Evolutionary conservation across 2,329 filamentous ascomycete species (phyloP).

Genomic region (Colletotrichum abscissum): DNA sequence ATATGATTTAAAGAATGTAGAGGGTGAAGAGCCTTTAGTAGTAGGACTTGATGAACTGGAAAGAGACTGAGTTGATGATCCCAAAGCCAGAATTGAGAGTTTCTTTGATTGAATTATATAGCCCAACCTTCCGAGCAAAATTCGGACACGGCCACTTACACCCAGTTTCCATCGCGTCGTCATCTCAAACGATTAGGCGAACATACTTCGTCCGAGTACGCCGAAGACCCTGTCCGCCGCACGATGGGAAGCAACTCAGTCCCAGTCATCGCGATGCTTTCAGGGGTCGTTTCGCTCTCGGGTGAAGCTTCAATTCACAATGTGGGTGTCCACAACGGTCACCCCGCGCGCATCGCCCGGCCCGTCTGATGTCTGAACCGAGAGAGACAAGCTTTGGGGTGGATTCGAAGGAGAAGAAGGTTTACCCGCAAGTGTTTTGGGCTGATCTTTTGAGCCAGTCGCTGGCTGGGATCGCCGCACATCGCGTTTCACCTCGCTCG

Average conservation of each 20-base stretch:
- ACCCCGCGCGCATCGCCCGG: not conserved
- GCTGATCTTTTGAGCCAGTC: slow-evolving; percentile 18
- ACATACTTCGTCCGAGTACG: slow-evolving; percentile 1
- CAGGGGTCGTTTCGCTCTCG: slow-evolving; percentile 9
- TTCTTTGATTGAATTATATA: slow-evolving; percentile 10
- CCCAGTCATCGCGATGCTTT: not conserved
- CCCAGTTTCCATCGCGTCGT: slow-evolving; percentile 2
- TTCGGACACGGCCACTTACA: not conserved
- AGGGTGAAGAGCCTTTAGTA: not conserved
- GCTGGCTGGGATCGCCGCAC: slow-evolving; percentile 6
- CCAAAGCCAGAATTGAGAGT: fast-evolving
- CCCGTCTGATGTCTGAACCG: slow-evolving; percentile 15
- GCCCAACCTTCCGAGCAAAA: not conserved
- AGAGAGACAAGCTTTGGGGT: slow-evolving; percentile 10
- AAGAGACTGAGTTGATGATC: not conserved
- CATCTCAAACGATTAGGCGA: slow-evolving; percentile 17
- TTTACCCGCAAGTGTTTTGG: slow-evolving; percentile 23
- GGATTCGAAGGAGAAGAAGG: slow-evolving; percentile 9
- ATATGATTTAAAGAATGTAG: not conserved
- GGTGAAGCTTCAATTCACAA: not conserved
- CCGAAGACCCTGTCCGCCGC: slow-evolving; percentile 3
- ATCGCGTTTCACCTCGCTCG: slow-evolving; percentile 14
- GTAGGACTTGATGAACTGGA: not conserved
- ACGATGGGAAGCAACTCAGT: not conserved
- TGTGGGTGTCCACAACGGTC: not conserved